Base-by-base conservation (phyloP, 139 green algal species). In the Bryopsis sp. region DNA sequence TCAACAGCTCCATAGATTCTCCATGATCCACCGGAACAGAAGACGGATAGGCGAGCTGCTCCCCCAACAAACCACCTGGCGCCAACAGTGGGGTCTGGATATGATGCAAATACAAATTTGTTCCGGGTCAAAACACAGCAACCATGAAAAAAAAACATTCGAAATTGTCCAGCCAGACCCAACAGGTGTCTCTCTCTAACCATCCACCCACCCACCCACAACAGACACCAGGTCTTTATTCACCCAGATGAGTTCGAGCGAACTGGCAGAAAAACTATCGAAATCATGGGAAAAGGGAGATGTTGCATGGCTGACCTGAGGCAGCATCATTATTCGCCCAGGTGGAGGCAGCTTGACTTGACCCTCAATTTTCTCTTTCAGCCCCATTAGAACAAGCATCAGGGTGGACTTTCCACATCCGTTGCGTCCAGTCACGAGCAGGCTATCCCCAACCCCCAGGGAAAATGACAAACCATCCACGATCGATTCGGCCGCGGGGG, bases 321-420 rank as follows among this genome's bases (percentile, higher is more conserved):
- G 58, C 4, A 65, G 58, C 28, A 65, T 39, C 58, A 65, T 65
- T 31, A 39, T 26, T 35, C 31, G 39, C 7, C 19, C 29, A 11
- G 26, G 7, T 39, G 58, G 58, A 26, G 26, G 58, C 26, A 5
- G 7, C 24, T 65, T 7, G 58, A 65, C 43, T 8, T 39, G 8
- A 11, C 58, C 58, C 43, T 65, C 4, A 22, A 35, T 47, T 7
- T 15, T n/a, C 26, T 65, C 58, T 7, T 69, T 8, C 8, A 69
- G 37, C 22, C 26, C 62, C 35, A 39, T 50, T 4, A 69, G 37
- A 36, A 26, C 22, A 31, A 54, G 22, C 36, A 69, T 35, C 6
- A 69, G 29, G 3, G 62, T 69, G 34, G 38, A 39, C 43, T 69
- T 69, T 6, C 62, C 62, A 28, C 39, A 24, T 35, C 62, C 62